Percentiles rank a stretch among this genome's conserved stretches.
Evolutionary conservation across 371 early-diverging fungal species (phyloP).

Genomic region (Mucor ambiguus): DNA sequence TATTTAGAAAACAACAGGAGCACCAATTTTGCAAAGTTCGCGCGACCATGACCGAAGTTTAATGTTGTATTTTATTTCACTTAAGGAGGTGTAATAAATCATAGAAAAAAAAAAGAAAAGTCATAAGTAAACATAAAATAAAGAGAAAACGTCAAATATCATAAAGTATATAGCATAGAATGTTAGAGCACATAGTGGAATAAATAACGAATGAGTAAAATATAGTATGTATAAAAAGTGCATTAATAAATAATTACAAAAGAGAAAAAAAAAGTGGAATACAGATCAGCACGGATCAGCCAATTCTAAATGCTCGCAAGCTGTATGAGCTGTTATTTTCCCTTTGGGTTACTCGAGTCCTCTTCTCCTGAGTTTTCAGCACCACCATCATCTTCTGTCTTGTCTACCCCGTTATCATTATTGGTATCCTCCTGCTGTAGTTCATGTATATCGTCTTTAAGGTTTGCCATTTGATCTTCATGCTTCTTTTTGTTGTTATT

Average conservation of each 20-base stretch:
- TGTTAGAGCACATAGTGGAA: neutral
- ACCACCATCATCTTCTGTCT: neutral
- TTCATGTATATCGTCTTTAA: neutral
- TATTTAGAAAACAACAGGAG: neutral
- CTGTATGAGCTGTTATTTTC: neutral
- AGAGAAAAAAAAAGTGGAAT: neutral
- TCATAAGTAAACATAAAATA: neutral
- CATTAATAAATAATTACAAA: neutral
- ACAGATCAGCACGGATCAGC: conserved; percentile 2
- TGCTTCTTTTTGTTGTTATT: neutral
- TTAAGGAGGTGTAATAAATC: neutral
- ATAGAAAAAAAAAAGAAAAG: neutral
- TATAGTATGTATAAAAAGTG: neutral
- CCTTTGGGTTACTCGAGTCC: neutral
- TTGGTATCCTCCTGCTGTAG: neutral
- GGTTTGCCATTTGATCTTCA: neutral
- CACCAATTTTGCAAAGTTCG: neutral
- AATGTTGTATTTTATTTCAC: neutral
- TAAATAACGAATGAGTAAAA: neutral
- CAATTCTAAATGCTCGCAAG: neutral
- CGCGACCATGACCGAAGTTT: neutral
- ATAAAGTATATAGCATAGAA: neutral
- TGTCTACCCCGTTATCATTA: neutral
- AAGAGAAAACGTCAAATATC: neutral
- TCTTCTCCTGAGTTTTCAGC: neutral